Conservation (phyloP, 768 basidiomycete species). For the Leucocoprinus birnbaumii region DNA sequence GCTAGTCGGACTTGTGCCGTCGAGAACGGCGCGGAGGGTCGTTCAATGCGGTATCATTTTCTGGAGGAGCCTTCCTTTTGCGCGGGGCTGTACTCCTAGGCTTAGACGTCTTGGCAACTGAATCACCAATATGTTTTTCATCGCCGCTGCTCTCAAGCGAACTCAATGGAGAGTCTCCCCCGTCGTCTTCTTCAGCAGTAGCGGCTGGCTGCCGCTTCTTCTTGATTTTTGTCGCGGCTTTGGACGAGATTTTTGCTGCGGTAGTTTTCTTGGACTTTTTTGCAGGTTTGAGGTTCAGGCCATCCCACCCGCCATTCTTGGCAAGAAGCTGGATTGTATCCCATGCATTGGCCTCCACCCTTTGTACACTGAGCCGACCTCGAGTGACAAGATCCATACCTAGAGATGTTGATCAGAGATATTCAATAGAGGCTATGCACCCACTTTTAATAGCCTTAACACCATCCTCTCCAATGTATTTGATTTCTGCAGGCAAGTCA, state of each 20-base stretch:
- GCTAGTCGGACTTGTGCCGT: constrained; percentile 2
- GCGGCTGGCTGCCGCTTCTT: neutral
- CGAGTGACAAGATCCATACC: constrained; percentile 79
- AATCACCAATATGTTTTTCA: neutral
- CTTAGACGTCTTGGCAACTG: neutral
- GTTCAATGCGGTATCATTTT: neutral
- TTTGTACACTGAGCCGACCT: constrained; percentile 87
- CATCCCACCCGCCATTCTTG: constrained; percentile 77
- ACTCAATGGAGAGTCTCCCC: constrained; percentile 6
- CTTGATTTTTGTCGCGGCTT: neutral
- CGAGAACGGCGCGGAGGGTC: constrained; percentile 6
- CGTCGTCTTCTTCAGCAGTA: neutral
- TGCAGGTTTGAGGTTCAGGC: constrained; percentile 32
- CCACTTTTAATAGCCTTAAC: constrained; percentile 62
- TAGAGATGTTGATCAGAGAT: constrained; percentile 19
- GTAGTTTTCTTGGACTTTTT: constrained; percentile 26
- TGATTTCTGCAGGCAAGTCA: constrained; percentile 48
- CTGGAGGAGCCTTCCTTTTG: constrained; percentile 4
- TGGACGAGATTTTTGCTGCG: neutral
- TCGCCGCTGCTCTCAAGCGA: neutral
- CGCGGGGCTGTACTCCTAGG: neutral
- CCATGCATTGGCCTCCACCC: constrained; percentile 67
- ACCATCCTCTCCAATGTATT: constrained; percentile 65
- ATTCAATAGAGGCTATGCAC: constrained; percentile 10
- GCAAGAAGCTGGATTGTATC: constrained; percentile 58